Base-by-base conservation (phyloP, 768 basidiomycete genomes). In the Dioszegia hungarica region DNA sequence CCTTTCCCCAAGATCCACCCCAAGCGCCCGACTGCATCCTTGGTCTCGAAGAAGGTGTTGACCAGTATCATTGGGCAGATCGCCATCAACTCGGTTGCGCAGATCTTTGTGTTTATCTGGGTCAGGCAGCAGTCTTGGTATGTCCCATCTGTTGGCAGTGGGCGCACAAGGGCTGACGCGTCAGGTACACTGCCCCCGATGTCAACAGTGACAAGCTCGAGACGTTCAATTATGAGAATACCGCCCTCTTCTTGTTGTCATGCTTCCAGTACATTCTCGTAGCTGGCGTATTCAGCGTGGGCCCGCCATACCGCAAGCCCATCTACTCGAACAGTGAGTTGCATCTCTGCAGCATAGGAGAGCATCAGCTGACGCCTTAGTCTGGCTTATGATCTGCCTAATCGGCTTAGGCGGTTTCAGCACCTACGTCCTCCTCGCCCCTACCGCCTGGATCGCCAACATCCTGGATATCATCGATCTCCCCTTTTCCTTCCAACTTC, bases 191-290 rank as follows among this genome's bases (percentile, higher is more conserved):
- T 40, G 82, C 85, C 14, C 91, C 90, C 5, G 77, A 78, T 40
- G 81, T 80, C 43, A 79, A 83, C 39, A 82, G 81, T 58, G 82
- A 86, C 75, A 84, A 89, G 65, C 80, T 98, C 40, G 83, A 90
- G 57, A 86, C 90, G 20, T 83, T 79, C 38, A 97, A 93, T 73
- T 93, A 83, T 68, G 95, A 98, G 75, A 97, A 99, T 74, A 85
- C 95, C 5, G 84, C 83, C 27, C 77, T 99, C 55, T 99, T 99
- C 79, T 77, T 97, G 62, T 80, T 97, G 40, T 97, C 95, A 10
- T 95, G 91, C 60, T 98, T 98, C 84, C 95, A 99, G 78, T 99
- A 99, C 75, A 90, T 98, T 68, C 80, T 98, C 46, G 89, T 95
- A 8, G 95, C 94, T 12, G 94, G 87, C 0, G 91, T 98, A 0